Evolutionary conservation across 2,329 filamentous ascomycete genomes (phyloP), one percentile per base, ranked within the genome.

Genomic region (Fusarium cyanostomum): DNA sequence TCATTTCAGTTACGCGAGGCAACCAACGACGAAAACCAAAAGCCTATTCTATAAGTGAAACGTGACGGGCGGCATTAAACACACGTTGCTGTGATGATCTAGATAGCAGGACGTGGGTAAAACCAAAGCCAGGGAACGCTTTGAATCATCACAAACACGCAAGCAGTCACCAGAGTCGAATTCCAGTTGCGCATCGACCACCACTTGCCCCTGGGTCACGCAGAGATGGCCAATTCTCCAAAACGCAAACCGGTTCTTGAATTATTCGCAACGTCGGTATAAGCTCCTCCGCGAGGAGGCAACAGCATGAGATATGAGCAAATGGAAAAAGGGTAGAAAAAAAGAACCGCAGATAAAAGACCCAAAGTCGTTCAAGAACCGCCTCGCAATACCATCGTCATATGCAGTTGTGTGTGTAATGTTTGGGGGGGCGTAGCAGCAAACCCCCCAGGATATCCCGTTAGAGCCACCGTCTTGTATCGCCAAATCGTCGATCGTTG

Each of bases 331-430:
- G 62, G 33, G 52, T 48, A 63, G 43, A 61, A 62, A 64, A 64
- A 67, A 61, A 48, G 30, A 56, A 54, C 53, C 44, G 54, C 49
- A 66, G 50, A 70, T 58, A 38, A 59, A 60, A 72, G 71, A 71
- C 61, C 52, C 65, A 65, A 72, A 56, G 49, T 68, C 62, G 59
- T 66, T 71, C 68, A 71, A 70, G 63, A 72, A 73, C 65, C 70
- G 66, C 66, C 65, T 71, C 59, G 67, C 68, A 66, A 64, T 65
- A 46, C 59, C 65, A 61, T 67, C 66, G 63, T 70, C 65, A 71
- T 68, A 71, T 71, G 63, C 67, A 69, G 55, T 61, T 57, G 51
- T 52, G 46, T 62, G 48, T 53, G 37, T 43, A 60, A 48, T 59
- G 58, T 42, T 49, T 48, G 43, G 51, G 51, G 34, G 30, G 54